Evolutionary conservation across 345 rosid genomes (phyloP), one percentile per base, ranked within the genome.

Genomic region (Aegle marmelos): DNA sequence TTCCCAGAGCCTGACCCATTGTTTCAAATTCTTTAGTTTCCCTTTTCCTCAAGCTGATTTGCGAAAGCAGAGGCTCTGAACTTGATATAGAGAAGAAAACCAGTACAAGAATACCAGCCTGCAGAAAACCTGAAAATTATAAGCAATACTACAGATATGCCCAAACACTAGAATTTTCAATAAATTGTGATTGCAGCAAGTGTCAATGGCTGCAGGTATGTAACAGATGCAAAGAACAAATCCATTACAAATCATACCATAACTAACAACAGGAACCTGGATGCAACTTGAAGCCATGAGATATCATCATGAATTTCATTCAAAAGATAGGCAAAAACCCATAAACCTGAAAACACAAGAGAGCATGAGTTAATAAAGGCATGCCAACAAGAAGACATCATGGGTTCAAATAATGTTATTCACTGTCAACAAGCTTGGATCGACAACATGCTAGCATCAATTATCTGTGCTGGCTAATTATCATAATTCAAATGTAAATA

Each of bases 1-100:
- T 95, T 72, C 98, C 94, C 56, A 95, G 85, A 81, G 98, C 98
- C 82, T 86, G 86, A 45, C 95, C 93, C 98, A 95, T 93, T 61
- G 95, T 86, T 73, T 85, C 90, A 77, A 88, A 93, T 77, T 82
- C 87, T 78, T 63, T 70, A 63, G 88, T 87, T 69, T 90, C 93
- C 78, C 89, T 88, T 88, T 77, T 90, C 79, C 90, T 90, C 79
- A 95, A 76, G 83, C 98, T 91, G 83, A 95, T 91, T 89, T 91
- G 98, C 1, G 98, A 87, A 66, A 91, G 88, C 63, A 95, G 88
- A 66, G 98, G 98, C 79, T 93, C 91, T 4, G 94, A 90, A 77
- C 92, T 95, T 73, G 98, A 95, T 28, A 95, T 86, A 6, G 97
- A 95, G 82, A 95, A 90, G 88, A 93, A 93, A 74, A 84, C 83